Evolutionary conservation across 345 rosid genomes (phyloP).

Genomic region (Brassica nigra): DNA sequence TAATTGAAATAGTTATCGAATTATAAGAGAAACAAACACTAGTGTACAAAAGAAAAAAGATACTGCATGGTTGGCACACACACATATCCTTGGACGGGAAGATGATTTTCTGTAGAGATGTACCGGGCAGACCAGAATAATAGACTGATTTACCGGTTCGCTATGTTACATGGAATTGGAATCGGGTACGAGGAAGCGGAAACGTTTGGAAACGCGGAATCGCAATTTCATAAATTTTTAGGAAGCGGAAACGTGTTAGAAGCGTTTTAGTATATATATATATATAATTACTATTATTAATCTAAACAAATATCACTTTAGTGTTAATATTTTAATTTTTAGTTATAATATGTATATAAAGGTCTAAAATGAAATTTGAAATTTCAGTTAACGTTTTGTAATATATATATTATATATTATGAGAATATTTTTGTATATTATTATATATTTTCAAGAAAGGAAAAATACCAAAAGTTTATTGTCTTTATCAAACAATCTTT

Average conservation of each 20-base stretch:
- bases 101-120: neutral
- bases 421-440: neutral
- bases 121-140: neutral
- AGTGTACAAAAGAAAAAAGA: neutral
- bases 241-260: neutral
- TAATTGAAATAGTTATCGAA: neutral
- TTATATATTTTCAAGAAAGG: neutral
- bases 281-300: too few species aligned
- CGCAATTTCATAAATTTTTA: neutral
- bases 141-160: neutral
- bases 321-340: too few species aligned
- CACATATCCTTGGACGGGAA: neutral
- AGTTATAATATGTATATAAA: too few species aligned
- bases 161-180: too few species aligned
- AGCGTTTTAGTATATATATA: neutral
- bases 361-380: too few species aligned
- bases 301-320: too few species aligned
- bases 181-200: too few species aligned
- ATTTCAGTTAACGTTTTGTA: neutral
- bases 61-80: slow-evolving; percentile 13
- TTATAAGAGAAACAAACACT: slow-evolving; percentile 23
- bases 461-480: neutral
- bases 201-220: neutral
- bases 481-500: neutral
- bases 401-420: neutral